Evolutionary conservation across 768 basidiomycete genomes (phyloP).

Genomic region (Daedaleopsis nitida): DNA sequence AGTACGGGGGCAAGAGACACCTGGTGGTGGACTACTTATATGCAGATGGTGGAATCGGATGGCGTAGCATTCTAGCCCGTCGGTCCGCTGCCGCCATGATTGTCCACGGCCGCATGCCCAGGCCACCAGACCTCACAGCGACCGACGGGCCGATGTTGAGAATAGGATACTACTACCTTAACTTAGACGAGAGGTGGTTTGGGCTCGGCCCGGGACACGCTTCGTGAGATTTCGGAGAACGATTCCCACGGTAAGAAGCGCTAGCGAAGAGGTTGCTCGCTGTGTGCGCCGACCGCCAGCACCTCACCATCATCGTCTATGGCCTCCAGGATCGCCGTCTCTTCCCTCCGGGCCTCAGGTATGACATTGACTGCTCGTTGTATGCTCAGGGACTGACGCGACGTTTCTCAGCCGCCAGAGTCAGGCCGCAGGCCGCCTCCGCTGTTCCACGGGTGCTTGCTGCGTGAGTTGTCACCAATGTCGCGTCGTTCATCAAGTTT

Average conservation of each 20-base stretch:
- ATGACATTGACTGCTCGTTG: constrained; percentile 16
- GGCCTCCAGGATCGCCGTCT: constrained; percentile 74
- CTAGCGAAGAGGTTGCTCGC: constrained; percentile 11
- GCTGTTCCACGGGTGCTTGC: constrained; percentile 31
- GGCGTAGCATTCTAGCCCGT: too few relatives aligned
- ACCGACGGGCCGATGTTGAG: too few relatives aligned
- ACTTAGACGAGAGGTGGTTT: too few relatives aligned
- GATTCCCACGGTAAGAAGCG: constrained; percentile 7
- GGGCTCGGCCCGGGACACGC: too few relatives aligned
- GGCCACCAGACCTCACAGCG: too few relatives aligned
- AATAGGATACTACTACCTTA: too few relatives aligned
- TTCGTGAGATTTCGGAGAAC: constrained; percentile 1
- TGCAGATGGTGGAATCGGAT: too few relatives aligned
- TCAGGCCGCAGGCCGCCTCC: constrained; percentile 46
- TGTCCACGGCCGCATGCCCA: too few relatives aligned
- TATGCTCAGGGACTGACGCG: neutral
- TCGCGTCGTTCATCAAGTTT: neutral
- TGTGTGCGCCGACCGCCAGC: constrained; percentile 15
- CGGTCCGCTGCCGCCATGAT: too few relatives aligned
- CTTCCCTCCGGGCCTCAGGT: constrained; percentile 65
- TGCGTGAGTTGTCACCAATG: constrained; percentile 26
- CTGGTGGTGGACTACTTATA: neutral
- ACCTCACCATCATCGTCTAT: constrained; percentile 37
- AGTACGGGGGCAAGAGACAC: neutral
- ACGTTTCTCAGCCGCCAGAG: constrained; percentile 33